Evolutionary conservation across 2,329 filamentous ascomycete genomes (phyloP).

Genomic region (Colletotrichum gloeosporioides): DNA sequence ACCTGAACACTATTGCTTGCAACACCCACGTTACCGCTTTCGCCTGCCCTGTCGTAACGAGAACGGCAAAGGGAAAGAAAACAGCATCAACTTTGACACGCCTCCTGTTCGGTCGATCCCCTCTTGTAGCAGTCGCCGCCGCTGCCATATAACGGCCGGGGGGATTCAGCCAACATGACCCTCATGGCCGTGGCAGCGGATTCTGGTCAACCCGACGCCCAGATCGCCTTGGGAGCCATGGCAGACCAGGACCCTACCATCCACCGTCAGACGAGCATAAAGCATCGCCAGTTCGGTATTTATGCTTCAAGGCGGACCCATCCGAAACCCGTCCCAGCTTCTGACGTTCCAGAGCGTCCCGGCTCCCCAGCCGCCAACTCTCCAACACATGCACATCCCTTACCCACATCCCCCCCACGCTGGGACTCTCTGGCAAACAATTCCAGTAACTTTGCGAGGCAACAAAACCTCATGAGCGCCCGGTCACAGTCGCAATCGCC

Average conservation of each 20-base stretch:
- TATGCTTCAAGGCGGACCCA: constrained; percentile 22
- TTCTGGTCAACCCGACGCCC: constrained; percentile 12
- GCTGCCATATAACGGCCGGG: constrained; percentile 20
- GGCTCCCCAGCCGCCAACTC: constrained; percentile 23
- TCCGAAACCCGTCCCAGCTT: constrained; percentile 20
- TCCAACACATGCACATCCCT: constrained; percentile 33
- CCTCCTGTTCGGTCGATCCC: background rate
- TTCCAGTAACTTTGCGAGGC: constrained; percentile 20
- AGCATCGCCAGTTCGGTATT: constrained; percentile 24
- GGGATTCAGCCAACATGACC: constrained; percentile 18
- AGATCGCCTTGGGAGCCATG: constrained; percentile 3
- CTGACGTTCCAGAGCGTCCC: constrained; percentile 20
- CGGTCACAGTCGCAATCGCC: constrained; percentile 3
- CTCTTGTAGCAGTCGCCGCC: background rate
- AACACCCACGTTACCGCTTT: constrained; percentile 20
- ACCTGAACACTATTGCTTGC: constrained; percentile 23
- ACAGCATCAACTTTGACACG: background rate
- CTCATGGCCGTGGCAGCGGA: constrained; percentile 25
- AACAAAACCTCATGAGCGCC: constrained; percentile 9
- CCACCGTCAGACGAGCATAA: constrained; percentile 15
- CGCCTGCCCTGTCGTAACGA: background rate
- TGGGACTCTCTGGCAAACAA: constrained; percentile 49
- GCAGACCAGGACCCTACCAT: constrained; percentile 13
- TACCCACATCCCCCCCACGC: constrained; percentile 41
- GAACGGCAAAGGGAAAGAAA: background rate